Percentiles rank a stretch among this genome's conserved stretches.
Conservation (phyloP, 1,139 yeast genomes). For the Martiniozyma asiatica region DNA sequence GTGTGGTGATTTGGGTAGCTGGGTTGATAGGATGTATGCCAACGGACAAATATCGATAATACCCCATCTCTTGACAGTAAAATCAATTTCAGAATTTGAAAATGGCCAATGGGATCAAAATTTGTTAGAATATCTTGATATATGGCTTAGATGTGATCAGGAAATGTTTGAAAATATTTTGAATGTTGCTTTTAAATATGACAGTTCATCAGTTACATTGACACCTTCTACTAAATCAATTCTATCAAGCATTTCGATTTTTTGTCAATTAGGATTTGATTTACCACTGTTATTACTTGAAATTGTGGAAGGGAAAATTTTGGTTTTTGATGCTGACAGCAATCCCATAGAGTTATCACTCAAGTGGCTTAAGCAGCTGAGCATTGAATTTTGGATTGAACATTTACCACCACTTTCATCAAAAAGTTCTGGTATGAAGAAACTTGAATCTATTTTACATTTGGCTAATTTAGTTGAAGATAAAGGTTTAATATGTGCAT, state of each 20-base stretch:
- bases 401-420: too few relatives aligned
- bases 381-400: conserved; percentile 1
- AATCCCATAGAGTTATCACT: neutral
- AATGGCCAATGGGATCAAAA: neutral
- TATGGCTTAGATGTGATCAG: conserved; percentile 2
- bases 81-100: neutral
- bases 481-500: too few relatives aligned
- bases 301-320: neutral
- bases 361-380: conserved; percentile 1
- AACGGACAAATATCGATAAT: conserved; percentile 1
- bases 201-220: neutral
- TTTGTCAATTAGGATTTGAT: conserved; percentile 2
- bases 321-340: neutral
- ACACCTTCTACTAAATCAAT: neutral
- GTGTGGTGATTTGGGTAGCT: conserved; percentile 1
- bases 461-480: too few relatives aligned
- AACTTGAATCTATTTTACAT: too few relatives aligned
- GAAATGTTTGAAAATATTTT: conserved; percentile 2
- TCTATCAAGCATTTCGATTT: neutral
- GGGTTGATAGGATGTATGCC: neutral
- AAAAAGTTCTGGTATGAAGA: too few relatives aligned
- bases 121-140: conserved; percentile 1
- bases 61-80: neutral
- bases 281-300: conserved; percentile 1
- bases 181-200: neutral